Percentiles rank a stretch among this genome's conserved stretches.
Conservation (phyloP, 2,329 filamentous ascomycete species). For the Ophiostoma sp. region DNA sequence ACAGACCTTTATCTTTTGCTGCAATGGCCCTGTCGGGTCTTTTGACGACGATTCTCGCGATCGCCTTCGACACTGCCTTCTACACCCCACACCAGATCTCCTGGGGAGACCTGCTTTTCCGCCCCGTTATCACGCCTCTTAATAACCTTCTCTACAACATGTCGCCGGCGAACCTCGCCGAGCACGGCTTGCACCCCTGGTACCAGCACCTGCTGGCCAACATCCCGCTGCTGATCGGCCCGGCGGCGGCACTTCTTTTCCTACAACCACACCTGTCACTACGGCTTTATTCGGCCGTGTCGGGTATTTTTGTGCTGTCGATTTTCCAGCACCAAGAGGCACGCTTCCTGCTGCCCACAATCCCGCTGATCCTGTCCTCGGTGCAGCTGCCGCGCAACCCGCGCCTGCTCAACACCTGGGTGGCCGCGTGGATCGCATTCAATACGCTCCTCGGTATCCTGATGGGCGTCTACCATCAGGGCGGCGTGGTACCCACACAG, state of each 20-base stretch:
- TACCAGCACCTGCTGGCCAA: constrained; percentile 76
- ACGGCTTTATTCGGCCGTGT: constrained; percentile 71
- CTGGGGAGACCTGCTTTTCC: constrained; percentile 62
- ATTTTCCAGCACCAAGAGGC: constrained; percentile 79
- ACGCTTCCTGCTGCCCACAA: constrained; percentile 71
- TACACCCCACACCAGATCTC: constrained; percentile 66
- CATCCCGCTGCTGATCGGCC: constrained; percentile 70
- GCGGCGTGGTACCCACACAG: constrained; percentile 73
- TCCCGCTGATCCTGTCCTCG: constrained; percentile 75
- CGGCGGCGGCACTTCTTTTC: constrained; percentile 63
- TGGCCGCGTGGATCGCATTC: constrained; percentile 66
- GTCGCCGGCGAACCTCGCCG: constrained; percentile 66
- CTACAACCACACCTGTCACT: constrained; percentile 57
- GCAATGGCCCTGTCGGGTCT: constrained; percentile 65
- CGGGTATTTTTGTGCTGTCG: constrained; percentile 69
- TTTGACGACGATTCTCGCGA: constrained; percentile 68
- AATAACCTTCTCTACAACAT: constrained; percentile 80
- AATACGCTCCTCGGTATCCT: constrained; percentile 67
- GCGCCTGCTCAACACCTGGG: constrained; percentile 54
- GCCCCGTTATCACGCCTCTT: constrained; percentile 71
- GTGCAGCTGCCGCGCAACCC: constrained; percentile 63
- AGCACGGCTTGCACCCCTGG: constrained; percentile 75
- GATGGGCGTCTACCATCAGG: constrained; percentile 83
- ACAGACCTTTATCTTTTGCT: constrained; percentile 60
- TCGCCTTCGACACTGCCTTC: constrained; percentile 82